A percentile compares a stretch with the other conserved stretches of the same genome.
phyloP scores from a whole-genome alignment of 345 rosid species.

The Eucalyptus polybractea region DNA sequence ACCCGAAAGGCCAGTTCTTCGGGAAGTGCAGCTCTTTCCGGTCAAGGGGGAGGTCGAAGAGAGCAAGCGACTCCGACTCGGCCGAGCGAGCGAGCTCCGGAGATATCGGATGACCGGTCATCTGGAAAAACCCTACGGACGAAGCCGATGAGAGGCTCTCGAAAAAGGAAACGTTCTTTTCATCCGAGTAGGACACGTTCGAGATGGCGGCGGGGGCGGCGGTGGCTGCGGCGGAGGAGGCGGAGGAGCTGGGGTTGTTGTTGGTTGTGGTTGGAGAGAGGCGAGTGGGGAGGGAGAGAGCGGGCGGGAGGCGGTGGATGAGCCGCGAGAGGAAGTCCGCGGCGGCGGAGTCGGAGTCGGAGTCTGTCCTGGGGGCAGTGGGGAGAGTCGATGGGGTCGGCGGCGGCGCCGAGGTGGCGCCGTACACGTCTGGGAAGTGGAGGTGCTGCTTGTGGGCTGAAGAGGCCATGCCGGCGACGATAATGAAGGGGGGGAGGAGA shows the following conservation, averaged over 20 bases:
- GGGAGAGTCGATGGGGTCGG: slow-evolving; percentile 63
- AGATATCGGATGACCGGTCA: slow-evolving; percentile 22
- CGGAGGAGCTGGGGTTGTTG: background rate
- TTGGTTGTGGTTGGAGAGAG: background rate
- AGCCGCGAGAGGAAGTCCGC: slow-evolving; percentile 57
- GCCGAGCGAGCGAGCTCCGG: slow-evolving; percentile 48
- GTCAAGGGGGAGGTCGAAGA: slow-evolving; percentile 30
- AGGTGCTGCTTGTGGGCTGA: slow-evolving; percentile 36
- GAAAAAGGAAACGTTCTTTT: background rate
- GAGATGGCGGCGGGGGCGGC: slow-evolving; percentile 10
- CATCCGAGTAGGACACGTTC: slow-evolving; percentile 17
- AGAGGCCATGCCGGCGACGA: slow-evolving; percentile 18
- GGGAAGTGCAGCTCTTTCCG: slow-evolving; percentile 39
- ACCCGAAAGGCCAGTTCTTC: slow-evolving; percentile 66
- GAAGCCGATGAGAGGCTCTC: slow-evolving; percentile 20
- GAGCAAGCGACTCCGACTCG: slow-evolving; percentile 37
- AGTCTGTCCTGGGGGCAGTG: slow-evolving; percentile 8
- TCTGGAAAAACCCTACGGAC: slow-evolving; percentile 43
- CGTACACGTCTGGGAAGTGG: slow-evolving; percentile 18
- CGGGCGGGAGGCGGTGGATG: slow-evolving; percentile 66
- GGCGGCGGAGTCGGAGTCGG: slow-evolving; percentile 15
- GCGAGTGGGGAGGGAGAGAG: slow-evolving; percentile 54
- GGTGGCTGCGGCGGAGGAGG: background rate
- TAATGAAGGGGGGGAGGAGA: background rate
- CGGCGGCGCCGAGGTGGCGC: slow-evolving; percentile 66